Evolutionary conservation across 164 flowering plant species (phyloP), one percentile per base, ranked within the genome.

Genomic region (Berberis vulgaris): DNA sequence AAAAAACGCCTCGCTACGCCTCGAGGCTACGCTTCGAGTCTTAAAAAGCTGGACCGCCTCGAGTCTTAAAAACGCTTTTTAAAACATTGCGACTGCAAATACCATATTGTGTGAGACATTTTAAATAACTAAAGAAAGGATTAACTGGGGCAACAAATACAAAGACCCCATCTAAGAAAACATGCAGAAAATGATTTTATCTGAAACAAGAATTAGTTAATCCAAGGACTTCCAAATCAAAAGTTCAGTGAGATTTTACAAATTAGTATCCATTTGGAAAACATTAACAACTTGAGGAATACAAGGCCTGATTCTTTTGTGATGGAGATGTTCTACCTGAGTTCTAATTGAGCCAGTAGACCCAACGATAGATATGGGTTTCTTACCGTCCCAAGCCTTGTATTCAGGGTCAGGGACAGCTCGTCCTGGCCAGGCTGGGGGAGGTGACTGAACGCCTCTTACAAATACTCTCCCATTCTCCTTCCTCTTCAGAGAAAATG

Each of bases 341-440:
- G 99, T 94, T 61, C 99, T 97, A 70, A 94, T 91, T 26, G 97
- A 91, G 65, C 97, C 99, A 64, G 99, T 94, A 2, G 97, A 94
- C 66, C 99, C 99, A 76, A 94, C 82, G 38, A 94, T 76, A 0
- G 99, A 85, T 56, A 94, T 87, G 50, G 97, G 99, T 75, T 91
- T 91, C 1, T 89, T 96, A 53, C 97, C 96, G 59, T 89, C 91
- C 95, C 93, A 91, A 64, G 65, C 70, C 77, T 82, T 81, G 40
- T 68, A 75, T 4, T 74, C 83, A 3, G 78, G 73, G 62, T 87
- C 93, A 7, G 76, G 72, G 61, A 77, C 74, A 54, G 97, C 97
- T 64, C 93, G 71, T 59, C 97, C 97, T 1, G 99, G 96, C 97
- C 99, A 94, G 7, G 99, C 97, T n/a, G 99, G 91, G 56, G 98